A percentile compares a stretch with the other conserved stretches of the same genome.
Conservation (phyloP, 2,329 filamentous ascomycete genomes). For the Ophiosphaerella narmari region DNA sequence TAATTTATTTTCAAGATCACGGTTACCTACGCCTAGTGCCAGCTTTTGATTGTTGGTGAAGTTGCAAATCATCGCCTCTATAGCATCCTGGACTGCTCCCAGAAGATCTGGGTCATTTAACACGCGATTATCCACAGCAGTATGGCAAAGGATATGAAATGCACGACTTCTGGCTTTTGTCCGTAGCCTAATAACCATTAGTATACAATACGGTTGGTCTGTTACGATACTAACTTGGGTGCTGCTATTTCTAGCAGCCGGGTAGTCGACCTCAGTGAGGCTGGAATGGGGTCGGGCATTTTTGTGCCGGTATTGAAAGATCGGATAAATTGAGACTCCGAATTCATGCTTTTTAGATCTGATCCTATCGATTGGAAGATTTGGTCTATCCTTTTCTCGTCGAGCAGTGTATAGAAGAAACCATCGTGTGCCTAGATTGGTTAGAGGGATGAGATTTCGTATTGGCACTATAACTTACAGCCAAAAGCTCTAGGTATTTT, state of each 20-base stretch:
- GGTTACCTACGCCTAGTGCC: constrained; percentile 27
- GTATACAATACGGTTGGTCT: background rate
- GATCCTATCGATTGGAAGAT: constrained; percentile 67
- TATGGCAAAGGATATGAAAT: constrained; percentile 31
- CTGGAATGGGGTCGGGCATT: constrained; percentile 19
- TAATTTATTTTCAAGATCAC: constrained; percentile 8
- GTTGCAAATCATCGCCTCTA: constrained; percentile 37
- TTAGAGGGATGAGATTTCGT: constrained; percentile 6
- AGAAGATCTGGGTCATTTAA: constrained; percentile 22
- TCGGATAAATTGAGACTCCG: constrained; percentile 8
- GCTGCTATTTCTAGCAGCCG: constrained; percentile 30
- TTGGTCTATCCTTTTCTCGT: constrained; percentile 46
- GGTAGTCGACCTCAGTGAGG: constrained; percentile 26
- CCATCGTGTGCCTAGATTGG: constrained; percentile 16
- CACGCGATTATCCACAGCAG: constrained; percentile 41
- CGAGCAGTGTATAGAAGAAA: constrained; percentile 47
- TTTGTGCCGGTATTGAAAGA: constrained; percentile 9
- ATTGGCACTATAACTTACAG: constrained; percentile 11
- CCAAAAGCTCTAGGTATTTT: constrained; percentile 41
- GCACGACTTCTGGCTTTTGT: constrained; percentile 25
- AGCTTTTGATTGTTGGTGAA: constrained; percentile 28
- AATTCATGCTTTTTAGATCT: constrained; percentile 8
- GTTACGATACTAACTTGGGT: constrained; percentile 24
- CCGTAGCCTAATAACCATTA: constrained; percentile 24
- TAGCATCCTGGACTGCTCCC: constrained; percentile 34